Percentiles rank a stretch among this genome's conserved stretches.
phyloP scores from a whole-genome alignment of 345 rosid species.

The Psidium guajava region DNA sequence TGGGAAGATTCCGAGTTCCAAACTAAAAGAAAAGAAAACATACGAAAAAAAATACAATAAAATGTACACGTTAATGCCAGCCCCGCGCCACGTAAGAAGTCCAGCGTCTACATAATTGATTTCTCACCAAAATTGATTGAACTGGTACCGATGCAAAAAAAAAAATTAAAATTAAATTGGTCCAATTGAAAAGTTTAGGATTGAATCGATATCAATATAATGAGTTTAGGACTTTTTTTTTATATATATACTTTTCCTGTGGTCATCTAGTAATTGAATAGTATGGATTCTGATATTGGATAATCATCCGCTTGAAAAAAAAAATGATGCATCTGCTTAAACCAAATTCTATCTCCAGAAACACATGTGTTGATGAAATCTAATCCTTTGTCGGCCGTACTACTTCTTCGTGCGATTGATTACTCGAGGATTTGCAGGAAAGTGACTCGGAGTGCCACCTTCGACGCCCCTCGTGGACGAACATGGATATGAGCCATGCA shows the following conservation, averaged over 20 bases:
- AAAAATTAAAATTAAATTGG: not conserved
- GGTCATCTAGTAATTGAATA: not conserved
- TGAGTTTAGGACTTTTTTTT: not conserved
- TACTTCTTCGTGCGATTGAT: not conserved
- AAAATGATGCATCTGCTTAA: not conserved
- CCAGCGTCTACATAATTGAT: too few species aligned
- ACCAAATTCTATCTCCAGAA: not conserved
- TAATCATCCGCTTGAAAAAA: not conserved
- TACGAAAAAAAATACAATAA: too few species aligned
- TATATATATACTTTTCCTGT: too few species aligned
- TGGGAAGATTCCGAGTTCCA: constrained; percentile 63
- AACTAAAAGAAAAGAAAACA: too few species aligned
- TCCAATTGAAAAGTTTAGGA: too few species aligned
- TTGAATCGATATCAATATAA: not conserved
- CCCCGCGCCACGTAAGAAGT: too few species aligned
- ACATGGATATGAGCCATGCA: not conserved
- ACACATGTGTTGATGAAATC: not conserved
- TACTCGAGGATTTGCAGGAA: not conserved
- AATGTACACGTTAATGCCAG: too few species aligned
- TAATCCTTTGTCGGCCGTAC: not conserved
- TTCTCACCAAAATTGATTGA: too few species aligned
- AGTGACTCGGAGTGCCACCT: not conserved
- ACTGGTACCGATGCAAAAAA: too few species aligned
- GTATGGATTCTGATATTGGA: not conserved
- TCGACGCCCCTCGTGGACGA: not conserved